Evolutionary conservation across 352 stramenopile species (phyloP), one percentile per base, ranked within the genome.

Genomic region (Phytophthora citricola): DNA sequence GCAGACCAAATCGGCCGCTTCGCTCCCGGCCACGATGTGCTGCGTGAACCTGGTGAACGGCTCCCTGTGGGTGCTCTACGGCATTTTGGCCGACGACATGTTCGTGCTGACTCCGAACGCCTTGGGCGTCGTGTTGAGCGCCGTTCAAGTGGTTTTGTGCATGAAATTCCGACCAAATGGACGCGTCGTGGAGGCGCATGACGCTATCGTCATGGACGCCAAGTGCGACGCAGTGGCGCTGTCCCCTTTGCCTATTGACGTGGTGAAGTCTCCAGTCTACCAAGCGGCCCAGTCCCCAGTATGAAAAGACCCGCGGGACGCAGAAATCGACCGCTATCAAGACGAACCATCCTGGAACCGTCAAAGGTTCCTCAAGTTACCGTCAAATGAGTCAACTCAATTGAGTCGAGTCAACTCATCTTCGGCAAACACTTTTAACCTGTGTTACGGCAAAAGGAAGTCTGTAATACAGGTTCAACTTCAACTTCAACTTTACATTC

Each of bases 71-170:
- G 41, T 68, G 2, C 22, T 71, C 3, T 66, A 69, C 52, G 59
- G 60, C 12, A 55, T 72, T 27, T 44, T 75, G 24, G 53, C 65
- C 56, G 41, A 66, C 52, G 66, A 78, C 31, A 70, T 78, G 51
- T 75, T 78, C 61, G 62, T 78, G 38, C 47, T 78, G 32, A 69
- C 41, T 2, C 66, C 70, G 4, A 81, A 85, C 51, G 62, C 63
- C 5, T 34, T 76, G 40, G 63, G 65, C 8, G 47, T 77, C 15
- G 43, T 65, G 12, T 57, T 84, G 15, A 73, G 69, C 20, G 12
- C 24, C 29, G 44, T 82, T 26, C 73, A 82, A 63, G 65, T 75
- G 64, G 32, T 15, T 7, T 49, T 85, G 10, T 83, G 75, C 57
- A n/a, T 79, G 24, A 71, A 75, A 27, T 88, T 76, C 60, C 63